These are phyloP conservation scores for Paracoccidioides brasiliensis DNA, from an alignment of 2,329 filamentous ascomycete species.

Conservation along the genomic window DNA sequence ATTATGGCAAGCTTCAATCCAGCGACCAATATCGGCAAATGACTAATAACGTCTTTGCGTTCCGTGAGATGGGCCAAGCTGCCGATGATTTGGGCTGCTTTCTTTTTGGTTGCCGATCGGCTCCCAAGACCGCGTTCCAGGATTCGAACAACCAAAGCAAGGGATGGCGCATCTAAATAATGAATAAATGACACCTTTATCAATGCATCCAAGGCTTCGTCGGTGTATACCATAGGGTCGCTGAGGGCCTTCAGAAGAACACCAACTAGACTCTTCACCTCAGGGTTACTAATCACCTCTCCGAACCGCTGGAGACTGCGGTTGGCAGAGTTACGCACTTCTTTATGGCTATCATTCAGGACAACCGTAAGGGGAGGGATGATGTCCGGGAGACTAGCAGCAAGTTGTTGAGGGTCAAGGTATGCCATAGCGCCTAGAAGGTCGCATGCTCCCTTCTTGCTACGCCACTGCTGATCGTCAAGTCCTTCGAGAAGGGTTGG, in stretches of 20 bases:
- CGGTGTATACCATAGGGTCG: constrained; percentile 93
- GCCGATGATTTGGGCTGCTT: constrained; percentile 93
- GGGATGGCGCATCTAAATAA: constrained; percentile 91
- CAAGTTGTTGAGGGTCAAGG: constrained; percentile 86
- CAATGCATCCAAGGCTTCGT: constrained; percentile 80
- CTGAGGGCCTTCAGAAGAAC: constrained; percentile 92
- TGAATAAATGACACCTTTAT: constrained; percentile 99
- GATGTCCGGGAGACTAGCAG: constrained; percentile 83
- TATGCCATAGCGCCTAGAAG: constrained; percentile 97
- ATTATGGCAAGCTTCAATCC: constrained; percentile 81
- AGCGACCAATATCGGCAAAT: constrained; percentile 82
- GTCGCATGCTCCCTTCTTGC: constrained; percentile 95
- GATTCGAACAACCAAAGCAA: constrained; percentile 89
- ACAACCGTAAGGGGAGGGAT: constrained; percentile 91
- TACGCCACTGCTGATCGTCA: constrained; percentile 93
- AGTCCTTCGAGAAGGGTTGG: constrained; percentile 84
- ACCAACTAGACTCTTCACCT: constrained; percentile 84
- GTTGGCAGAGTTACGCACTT: constrained; percentile 83
- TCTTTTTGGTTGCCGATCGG: constrained; percentile 87
- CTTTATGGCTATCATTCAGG: constrained; percentile 95
- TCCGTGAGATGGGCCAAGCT: constrained; percentile 95
- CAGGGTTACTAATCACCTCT: constrained; percentile 95
- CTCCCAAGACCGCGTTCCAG: constrained; percentile 84
- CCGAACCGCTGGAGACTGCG: constrained; percentile 94
- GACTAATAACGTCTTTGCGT: constrained; percentile 79